Base-by-base conservation (phyloP, 2,329 filamentous ascomycete genomes). In the Neofusicoccum kwambonambiense region DNA sequence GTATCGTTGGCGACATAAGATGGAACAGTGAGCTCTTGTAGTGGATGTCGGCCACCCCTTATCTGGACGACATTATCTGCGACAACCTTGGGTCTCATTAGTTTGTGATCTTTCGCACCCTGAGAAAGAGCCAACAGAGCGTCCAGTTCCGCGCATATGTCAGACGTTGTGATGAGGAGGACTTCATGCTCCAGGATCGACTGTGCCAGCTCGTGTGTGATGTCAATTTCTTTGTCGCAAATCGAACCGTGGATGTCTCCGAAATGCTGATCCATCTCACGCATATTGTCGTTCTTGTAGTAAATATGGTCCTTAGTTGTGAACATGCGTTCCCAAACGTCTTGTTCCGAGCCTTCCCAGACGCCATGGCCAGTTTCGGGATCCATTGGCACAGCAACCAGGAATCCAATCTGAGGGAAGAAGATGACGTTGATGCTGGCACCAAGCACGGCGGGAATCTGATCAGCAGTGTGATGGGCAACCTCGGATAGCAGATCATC, bases 321-420 rank as follows among this genome's bases (percentile, higher is more conserved):
- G 70, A 98, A 97, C 73, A 90, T 87, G 64, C 86, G 86, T 66
- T 93, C 87, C 95, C 94, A 99, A 0, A 78, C 77, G 64, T 88
- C 87, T 15, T 83, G 80, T 1, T 79, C 73, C 3, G 80, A 74
- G 0, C 91, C 91, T 69, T 87, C 83, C 69, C 89, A 93, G 11
- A 85, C 79, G 0, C 86, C 84, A 52, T 82, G 79, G 0, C 87
- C 86, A 1, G 84, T 87, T 1, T 81, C 75, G 13, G 82, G 78
- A 69, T 92, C 86, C 3, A 89, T 76, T 1, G 84, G 84, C 15
- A 96, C 88, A 0, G 90, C 88, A 2, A 93, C 90, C 42, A 97
- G 84, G 73, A 97, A 99, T 0, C 95, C 95, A 42, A 97, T 86
- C 71, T 97, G 93, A 0, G 93, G 94, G 67, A 96, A 90, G 74